Conservation (phyloP, 768 basidiomycete genomes). For the Lepiota brunneoincarnata region DNA sequence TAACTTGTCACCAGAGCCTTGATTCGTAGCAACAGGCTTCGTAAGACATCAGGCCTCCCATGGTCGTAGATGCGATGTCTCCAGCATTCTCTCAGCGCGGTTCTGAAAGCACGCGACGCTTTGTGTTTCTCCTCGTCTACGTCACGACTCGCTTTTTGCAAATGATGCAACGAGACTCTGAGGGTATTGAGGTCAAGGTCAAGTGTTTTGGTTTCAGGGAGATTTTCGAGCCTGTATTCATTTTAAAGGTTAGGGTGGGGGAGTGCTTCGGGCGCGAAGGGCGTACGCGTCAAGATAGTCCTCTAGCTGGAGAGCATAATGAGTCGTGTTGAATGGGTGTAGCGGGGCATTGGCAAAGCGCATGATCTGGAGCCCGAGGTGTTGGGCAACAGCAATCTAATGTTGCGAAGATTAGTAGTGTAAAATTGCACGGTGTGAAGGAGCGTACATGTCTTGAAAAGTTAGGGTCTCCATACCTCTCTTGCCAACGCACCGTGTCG, state of each 20-base stretch:
- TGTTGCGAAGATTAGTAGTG: not conserved
- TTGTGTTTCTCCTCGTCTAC: constrained; percentile 56
- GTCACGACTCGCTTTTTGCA: constrained; percentile 48
- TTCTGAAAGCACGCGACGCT: constrained; percentile 47
- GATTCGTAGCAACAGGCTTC: not conserved
- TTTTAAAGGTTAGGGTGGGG: not conserved
- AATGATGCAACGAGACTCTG: constrained; percentile 39
- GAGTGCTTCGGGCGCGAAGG: not conserved
- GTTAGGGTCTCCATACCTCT: constrained; percentile 67
- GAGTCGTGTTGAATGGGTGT: constrained; percentile 73
- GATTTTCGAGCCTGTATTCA: constrained; percentile 43
- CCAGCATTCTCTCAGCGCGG: constrained; percentile 32
- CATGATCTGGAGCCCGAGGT: constrained; percentile 58
- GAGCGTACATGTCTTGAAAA: constrained; percentile 62
- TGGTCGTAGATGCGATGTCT: constrained; percentile 18
- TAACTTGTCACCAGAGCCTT: not conserved
- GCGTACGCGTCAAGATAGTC: constrained; percentile 56
- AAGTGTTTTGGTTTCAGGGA: constrained; percentile 23
- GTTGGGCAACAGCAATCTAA: constrained; percentile 62
- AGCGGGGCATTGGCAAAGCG: constrained; percentile 59
- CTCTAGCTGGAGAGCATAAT: constrained; percentile 61
- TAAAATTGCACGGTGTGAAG: not conserved
- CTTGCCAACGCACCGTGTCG: constrained; percentile 68
- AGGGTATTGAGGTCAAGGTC: constrained; percentile 37
- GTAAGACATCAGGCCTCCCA: not conserved